phyloP scores from a whole-genome alignment of 306 rosid genomes.

The Malus sieversii region DNA sequence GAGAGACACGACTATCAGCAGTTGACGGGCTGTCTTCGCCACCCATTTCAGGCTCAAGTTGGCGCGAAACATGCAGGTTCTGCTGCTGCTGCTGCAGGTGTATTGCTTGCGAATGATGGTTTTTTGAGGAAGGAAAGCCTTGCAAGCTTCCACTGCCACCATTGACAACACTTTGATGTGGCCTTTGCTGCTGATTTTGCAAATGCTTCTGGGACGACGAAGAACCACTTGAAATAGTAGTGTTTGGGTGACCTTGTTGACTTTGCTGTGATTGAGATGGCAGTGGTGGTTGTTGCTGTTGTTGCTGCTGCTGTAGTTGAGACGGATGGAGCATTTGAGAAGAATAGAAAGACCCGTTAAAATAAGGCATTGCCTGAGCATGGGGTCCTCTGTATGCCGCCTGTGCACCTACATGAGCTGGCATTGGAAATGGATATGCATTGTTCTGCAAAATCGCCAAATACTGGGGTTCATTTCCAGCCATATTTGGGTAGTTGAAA shows the following conservation, averaged over 20 bases:
- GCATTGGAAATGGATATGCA: slow-evolving; percentile 80
- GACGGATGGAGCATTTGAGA: slow-evolving; percentile 84
- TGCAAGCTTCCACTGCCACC: slow-evolving; percentile 54
- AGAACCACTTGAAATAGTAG: slow-evolving; percentile 60
- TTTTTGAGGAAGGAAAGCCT: slow-evolving; percentile 70
- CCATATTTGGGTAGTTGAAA: slow-evolving; percentile 72
- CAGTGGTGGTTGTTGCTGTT: slow-evolving; percentile 23
- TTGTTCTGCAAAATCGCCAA: slow-evolving; percentile 82
- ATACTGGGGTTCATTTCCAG: slow-evolving; percentile 78
- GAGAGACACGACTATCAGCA: slow-evolving; percentile 65
- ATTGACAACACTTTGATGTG: slow-evolving; percentile 38
- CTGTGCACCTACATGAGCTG: slow-evolving; percentile 80
- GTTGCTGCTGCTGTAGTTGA: slow-evolving; percentile 61
- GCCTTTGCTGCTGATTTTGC: slow-evolving; percentile 74
- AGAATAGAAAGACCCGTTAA: slow-evolving; percentile 77
- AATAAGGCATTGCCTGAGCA: slow-evolving; percentile 69
- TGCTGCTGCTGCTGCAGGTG: slow-evolving; percentile 51
- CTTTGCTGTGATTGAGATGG: slow-evolving; percentile 60
- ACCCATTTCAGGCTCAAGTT: slow-evolving; percentile 67
- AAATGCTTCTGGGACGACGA: slow-evolving; percentile 82
- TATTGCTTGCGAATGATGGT: slow-evolving; percentile 41
- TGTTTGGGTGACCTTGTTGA: slow-evolving; percentile 66
- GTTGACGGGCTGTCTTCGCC: slow-evolving; percentile 83
- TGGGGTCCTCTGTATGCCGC: slow-evolving; percentile 80
- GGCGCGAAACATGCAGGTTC: slow-evolving; percentile 55